phyloP scores from a whole-genome alignment of 352 stramenopile genomes.

The Pythium pectinolyticum region DNA sequence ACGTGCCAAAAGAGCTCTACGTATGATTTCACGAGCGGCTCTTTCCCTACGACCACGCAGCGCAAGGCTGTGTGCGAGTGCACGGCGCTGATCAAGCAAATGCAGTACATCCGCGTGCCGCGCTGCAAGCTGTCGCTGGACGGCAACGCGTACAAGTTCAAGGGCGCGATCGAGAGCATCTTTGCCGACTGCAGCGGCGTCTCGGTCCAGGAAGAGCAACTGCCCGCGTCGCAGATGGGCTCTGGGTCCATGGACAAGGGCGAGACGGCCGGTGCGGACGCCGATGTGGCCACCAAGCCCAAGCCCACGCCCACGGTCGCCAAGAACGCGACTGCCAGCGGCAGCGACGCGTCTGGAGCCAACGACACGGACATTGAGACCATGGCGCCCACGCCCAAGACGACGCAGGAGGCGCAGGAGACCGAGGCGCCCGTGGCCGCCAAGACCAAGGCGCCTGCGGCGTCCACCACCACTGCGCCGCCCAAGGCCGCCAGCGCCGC shows the following conservation, averaged over 20 bases:
- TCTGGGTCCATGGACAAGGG: no score
- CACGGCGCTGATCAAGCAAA: conserved; percentile 29
- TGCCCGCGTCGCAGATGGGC: conserved; percentile 16
- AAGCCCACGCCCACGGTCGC: not conserved
- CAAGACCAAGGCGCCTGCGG: not conserved
- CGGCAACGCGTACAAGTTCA: conserved; percentile 32
- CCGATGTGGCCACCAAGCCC: conserved; percentile 6
- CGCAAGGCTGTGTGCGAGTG: conserved; percentile 36
- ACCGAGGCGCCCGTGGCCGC: not conserved
- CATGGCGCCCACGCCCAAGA: not conserved
- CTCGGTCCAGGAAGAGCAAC: conserved; percentile 13
- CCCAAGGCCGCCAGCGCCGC: not conserved
- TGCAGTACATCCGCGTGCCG: conserved; percentile 28
- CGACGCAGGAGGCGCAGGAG: not conserved
- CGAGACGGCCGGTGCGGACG: not conserved
- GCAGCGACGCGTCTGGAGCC: not conserved
- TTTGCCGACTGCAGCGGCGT: conserved; percentile 28
- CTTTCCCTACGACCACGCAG: conserved; percentile 28
- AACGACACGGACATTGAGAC: conserved; percentile 7
- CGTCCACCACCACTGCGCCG: conserved; percentile 3
- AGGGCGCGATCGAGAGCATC: conserved; percentile 29
- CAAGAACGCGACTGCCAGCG: conserved; percentile 1
- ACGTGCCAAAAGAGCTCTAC: conserved; percentile 23
- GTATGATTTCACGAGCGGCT: conserved; percentile 29
- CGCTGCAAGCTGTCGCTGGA: conserved; percentile 35